These are phyloP conservation scores for Beauveria rudraprayagi DNA, from an alignment of 2,329 filamentous ascomycete species.

Conservation along the genomic window DNA sequence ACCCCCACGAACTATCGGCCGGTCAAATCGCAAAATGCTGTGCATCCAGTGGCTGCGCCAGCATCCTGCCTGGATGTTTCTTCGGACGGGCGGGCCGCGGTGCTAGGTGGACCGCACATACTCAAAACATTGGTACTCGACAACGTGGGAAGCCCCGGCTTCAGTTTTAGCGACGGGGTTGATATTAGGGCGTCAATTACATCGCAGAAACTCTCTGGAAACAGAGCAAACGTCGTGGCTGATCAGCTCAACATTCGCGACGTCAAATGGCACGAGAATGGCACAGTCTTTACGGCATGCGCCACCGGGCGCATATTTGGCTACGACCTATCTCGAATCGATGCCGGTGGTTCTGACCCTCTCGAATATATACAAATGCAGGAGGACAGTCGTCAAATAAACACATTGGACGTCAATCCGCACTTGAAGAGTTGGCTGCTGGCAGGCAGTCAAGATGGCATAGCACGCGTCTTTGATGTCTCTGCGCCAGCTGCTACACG, in stretches of 20 bases:
- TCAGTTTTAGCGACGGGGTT: conserved; percentile 41
- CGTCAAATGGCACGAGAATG: conserved; percentile 49
- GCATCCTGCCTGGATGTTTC: conserved; percentile 52
- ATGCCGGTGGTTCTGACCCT: conserved; percentile 34
- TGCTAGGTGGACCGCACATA: conserved; percentile 51
- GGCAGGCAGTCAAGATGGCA: conserved; percentile 57
- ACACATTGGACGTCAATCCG: conserved; percentile 55
- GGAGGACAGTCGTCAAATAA: conserved; percentile 56
- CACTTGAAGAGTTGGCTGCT: conserved; percentile 49
- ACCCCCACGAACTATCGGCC: conserved; percentile 38
- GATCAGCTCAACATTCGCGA: conserved; percentile 58
- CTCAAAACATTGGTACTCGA: conserved; percentile 54
- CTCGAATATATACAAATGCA: conserved; percentile 50
- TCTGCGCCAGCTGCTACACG: conserved; percentile 39
- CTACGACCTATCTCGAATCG: conserved; percentile 49
- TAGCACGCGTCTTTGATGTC: conserved; percentile 54
- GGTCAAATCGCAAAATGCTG: conserved; percentile 46
- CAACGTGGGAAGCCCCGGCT: conserved; percentile 25
- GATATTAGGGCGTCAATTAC: conserved; percentile 51
- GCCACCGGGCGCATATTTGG: conserved; percentile 57
- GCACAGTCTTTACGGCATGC: conserved; percentile 54
- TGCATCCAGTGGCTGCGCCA: conserved; percentile 43
- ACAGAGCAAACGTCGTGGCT: conserved; percentile 31
- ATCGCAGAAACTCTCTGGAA: conserved; percentile 35
- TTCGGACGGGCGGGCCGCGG: conserved; percentile 45